phyloP scores from a whole-genome alignment of 176 grass and related monocot genomes.

The Zoysia pacifica region DNA sequence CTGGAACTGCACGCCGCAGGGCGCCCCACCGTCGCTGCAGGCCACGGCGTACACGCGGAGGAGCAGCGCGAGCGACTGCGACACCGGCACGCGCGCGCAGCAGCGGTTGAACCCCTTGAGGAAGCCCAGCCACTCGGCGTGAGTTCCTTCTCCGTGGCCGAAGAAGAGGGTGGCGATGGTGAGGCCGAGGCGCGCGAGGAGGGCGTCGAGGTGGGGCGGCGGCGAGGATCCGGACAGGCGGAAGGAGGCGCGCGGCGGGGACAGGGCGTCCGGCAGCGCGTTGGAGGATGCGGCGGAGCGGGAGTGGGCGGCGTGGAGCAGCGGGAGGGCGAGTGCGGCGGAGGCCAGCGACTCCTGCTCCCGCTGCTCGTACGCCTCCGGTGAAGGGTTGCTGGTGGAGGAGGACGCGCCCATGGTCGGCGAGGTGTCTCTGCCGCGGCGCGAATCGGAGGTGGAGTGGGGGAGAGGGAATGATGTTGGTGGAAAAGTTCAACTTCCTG shows the following conservation, averaged over 20 bases:
- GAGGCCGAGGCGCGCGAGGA: constrained; percentile 51
- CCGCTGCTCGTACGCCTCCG: constrained; percentile 51
- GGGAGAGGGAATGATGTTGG: not conserved
- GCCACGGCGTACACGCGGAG: constrained; percentile 62
- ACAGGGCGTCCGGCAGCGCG: constrained; percentile 48
- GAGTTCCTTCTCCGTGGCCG: not conserved
- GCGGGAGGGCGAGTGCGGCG: constrained; percentile 57
- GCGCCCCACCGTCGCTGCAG: constrained; percentile 37
- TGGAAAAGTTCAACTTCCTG: not conserved
- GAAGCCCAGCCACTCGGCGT: constrained; percentile 57
- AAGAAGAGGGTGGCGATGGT: constrained; percentile 71
- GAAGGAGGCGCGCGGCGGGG: constrained; percentile 40
- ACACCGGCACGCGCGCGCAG: constrained; percentile 65
- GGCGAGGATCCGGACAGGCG: constrained; percentile 37
- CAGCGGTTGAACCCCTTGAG: constrained; percentile 77
- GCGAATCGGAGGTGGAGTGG: constrained; percentile 2
- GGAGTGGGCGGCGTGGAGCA: constrained; percentile 62
- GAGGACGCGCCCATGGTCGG: constrained; percentile 59
- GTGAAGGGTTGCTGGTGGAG: constrained; percentile 46
- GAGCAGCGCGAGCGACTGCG: constrained; percentile 60
- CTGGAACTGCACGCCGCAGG: constrained; percentile 57
- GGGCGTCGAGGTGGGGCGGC: constrained; percentile 43
- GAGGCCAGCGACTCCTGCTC: constrained; percentile 74
- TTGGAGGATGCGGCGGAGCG: constrained; percentile 33
- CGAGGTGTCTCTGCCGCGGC: constrained; percentile 7